A percentile compares a stretch with the other conserved stretches of the same genome.
Evolutionary conservation across 2,329 filamentous ascomycete genomes (phyloP).

Genomic region (Penicillium sp.): DNA sequence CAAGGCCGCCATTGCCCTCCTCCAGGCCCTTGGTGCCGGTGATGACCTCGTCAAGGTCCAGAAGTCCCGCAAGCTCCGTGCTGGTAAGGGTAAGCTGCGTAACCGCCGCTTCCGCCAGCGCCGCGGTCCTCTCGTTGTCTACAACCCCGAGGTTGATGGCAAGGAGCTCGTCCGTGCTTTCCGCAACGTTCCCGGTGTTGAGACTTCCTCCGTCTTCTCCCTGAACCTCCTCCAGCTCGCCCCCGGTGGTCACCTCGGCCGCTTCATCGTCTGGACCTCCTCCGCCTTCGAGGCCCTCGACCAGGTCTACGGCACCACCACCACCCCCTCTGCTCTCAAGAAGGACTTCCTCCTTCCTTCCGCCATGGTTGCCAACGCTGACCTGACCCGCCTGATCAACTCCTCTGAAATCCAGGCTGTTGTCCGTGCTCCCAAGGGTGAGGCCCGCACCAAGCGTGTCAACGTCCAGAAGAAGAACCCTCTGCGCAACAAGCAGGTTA

Average conservation of each 20-base stretch:
- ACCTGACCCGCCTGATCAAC: conserved; percentile 98
- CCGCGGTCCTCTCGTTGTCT: conserved; percentile 96
- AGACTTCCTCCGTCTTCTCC: conserved; percentile 90
- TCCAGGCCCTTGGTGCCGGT: conserved; percentile 88
- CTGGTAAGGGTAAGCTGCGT: conserved; percentile 98
- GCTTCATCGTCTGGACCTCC: conserved; percentile 99
- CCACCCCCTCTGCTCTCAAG: conserved; percentile 87
- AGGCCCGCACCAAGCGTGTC: conserved; percentile 84
- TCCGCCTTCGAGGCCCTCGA: conserved; percentile 95
- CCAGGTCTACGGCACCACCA: conserved; percentile 94
- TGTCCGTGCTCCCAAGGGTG: conserved; percentile 87
- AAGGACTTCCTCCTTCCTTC: conserved; percentile 97
- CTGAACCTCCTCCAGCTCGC: conserved; percentile 99
- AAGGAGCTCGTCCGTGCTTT: conserved; percentile 91
- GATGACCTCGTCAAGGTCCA: conserved; percentile 94
- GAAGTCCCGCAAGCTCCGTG: conserved; percentile 93
- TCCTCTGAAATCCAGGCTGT: conserved; percentile 97
- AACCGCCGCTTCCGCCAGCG: conserved; percentile 96
- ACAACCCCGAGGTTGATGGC: conserved; percentile 93
- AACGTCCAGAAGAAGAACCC: conserved; percentile 99
- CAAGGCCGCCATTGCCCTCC: conserved; percentile 78
- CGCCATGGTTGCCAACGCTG: conserved; percentile 90
- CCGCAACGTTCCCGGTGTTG: conserved; percentile 98
- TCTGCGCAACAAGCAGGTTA: conserved; percentile 96
- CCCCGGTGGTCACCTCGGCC: conserved; percentile 96